Evolutionary conservation across 352 stramenopile species (phyloP), one percentile per base, ranked within the genome.

Genomic region (Phytophthora pluvialis): DNA sequence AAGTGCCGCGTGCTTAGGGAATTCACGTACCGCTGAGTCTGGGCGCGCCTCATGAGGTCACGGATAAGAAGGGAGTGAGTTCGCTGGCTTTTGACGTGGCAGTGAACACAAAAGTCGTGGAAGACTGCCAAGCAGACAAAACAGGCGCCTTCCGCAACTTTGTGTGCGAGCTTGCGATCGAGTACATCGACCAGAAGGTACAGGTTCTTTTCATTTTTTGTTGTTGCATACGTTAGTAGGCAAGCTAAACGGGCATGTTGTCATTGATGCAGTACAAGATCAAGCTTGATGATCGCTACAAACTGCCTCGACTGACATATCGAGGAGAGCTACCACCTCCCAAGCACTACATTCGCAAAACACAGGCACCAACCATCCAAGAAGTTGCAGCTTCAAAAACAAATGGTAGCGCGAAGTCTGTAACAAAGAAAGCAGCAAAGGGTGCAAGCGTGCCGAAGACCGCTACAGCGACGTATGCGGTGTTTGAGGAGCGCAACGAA

Each of bases 121-220:
- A 80, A 26, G 84, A 92, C 45, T 90, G 82, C 60, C 64, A 86
- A 60, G 28, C 52, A 13, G 86, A 94, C 66, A 84, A 75, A 60
- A 87, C 78, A 1, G 86, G 84, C 1, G 54, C 84, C 13, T 93
- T 94, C 31, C 81, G 84, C 33, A 87, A 93, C 51, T 94, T 94
- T 76, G 80, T 94, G 35, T 94, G 86, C 50, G 81, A 94, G 38
- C 45, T 94, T 8, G 82, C 86, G 25, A 84, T 93, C 45, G 78
- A 94, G 48, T 93, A 93, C 57, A 86, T 94, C 31, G 81, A 90
- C 42, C 80, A 91, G 58, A 94, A 94, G 77, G 82, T 91, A 68
- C 9, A 26, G 28, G 1, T 4, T 32, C 28, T 43, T 18, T n/a
- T 3, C 2, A 15, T 44, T 21, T 10, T 28, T n/a, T 13, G 15